Percentiles rank a stretch among this genome's conserved stretches.
phyloP scores from a whole-genome alignment of 148 eudicot genomes.

The Rheum nobile region DNA sequence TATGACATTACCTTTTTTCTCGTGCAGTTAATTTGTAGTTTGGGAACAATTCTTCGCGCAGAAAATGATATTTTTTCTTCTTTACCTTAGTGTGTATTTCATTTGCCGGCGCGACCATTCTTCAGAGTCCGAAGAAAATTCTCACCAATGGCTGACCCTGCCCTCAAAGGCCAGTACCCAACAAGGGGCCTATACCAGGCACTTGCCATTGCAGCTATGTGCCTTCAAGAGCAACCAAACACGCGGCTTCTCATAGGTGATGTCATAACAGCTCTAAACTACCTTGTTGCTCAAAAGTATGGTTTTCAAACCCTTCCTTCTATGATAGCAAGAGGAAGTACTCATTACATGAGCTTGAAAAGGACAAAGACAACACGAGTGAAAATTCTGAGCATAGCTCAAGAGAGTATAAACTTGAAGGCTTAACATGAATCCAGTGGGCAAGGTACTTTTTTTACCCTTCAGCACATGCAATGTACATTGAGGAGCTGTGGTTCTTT shows the following conservation, averaged over 20 bases:
- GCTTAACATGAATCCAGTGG: not conserved
- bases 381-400: not conserved
- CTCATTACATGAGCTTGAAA: not conserved
- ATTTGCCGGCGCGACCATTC: constrained; percentile 48
- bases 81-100: not conserved
- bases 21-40: too few species aligned
- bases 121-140: constrained; percentile 59
- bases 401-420: not conserved
- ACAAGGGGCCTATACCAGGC: constrained; percentile 61
- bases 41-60: too few species aligned
- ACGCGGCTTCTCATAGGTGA: constrained; percentile 45
- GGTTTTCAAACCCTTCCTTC: not conserved
- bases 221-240: too few species aligned
- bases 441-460: not conserved
- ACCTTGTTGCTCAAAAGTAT: constrained; percentile 18
- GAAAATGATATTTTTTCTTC: too few species aligned
- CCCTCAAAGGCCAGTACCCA: constrained; percentile 46
- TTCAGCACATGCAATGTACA: not conserved
- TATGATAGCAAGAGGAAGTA: not conserved
- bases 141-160: constrained; percentile 55
- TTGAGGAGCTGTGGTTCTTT: not conserved
- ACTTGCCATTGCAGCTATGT: constrained; percentile 61
- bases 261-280: constrained; percentile 57
- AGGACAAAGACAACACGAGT: not conserved
- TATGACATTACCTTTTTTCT: too few species aligned